Percentiles rank a stretch among this genome's conserved stretches.
Conservation (phyloP, 805 yeast genomes). For the Myxozyma kluyveri region DNA sequence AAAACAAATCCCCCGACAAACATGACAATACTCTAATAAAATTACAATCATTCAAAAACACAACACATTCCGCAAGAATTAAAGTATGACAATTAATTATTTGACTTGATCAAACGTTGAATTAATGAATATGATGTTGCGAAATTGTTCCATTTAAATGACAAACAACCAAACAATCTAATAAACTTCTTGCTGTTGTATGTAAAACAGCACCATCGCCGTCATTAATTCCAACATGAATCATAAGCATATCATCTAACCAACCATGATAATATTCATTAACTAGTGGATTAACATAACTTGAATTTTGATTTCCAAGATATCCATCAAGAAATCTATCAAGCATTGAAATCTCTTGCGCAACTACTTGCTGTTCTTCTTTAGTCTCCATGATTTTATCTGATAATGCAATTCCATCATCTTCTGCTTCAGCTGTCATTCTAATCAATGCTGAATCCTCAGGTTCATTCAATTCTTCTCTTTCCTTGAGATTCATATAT, state of each 20-base stretch:
- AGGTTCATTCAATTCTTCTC: not conserved
- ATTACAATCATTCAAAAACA: too few species aligned
- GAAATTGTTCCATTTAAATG: not conserved
- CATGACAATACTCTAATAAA: too few species aligned
- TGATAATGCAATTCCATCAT: not conserved
- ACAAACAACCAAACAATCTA: conserved; percentile 19
- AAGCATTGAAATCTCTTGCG: not conserved
- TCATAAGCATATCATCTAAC: conserved; percentile 22
- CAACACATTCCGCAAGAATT: too few species aligned
- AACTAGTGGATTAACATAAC: conserved; percentile 11
- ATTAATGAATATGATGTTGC: too few species aligned
- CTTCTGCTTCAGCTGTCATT: not conserved
- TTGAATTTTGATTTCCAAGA: not conserved
- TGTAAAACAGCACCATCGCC: conserved; percentile 11
- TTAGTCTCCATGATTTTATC: not conserved
- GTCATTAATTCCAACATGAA: conserved; percentile 19
- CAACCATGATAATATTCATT: conserved; percentile 24
- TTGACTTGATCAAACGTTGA: too few species aligned
- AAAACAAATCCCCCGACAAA: too few species aligned
- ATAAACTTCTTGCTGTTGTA: conserved; percentile 14
- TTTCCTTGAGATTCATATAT: too few species aligned
- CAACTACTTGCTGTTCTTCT: not conserved
- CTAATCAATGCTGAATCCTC: not conserved
- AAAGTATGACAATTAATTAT: too few species aligned
- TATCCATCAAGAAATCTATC: not conserved